Percentiles rank a stretch among this genome's conserved stretches.
Evolutionary conservation across 2,329 filamentous ascomycete species (phyloP).

Genomic region (Claviceps digitariae): DNA sequence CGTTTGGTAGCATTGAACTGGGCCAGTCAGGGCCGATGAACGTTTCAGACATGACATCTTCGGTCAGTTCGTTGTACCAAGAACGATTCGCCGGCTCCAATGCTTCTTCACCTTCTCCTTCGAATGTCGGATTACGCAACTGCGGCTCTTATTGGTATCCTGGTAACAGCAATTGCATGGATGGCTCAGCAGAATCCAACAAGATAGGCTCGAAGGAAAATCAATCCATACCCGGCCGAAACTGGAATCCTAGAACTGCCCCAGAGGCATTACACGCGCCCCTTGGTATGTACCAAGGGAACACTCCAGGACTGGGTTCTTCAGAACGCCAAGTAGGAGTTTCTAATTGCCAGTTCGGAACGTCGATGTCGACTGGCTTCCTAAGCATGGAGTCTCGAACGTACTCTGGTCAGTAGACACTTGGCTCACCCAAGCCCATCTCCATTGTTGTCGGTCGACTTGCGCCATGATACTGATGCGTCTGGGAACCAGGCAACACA

Average conservation of each 20-base stretch:
- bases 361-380: constrained; percentile 20
- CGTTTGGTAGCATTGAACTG: constrained; percentile 54
- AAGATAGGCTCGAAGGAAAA: neutral
- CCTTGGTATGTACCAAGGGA: neutral
- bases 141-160: constrained; percentile 3
- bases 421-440: neutral
- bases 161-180: neutral
- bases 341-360: constrained; percentile 19
- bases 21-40: constrained; percentile 37
- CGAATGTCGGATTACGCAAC: constrained; percentile 18
- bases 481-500: neutral
- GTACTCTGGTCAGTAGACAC: constrained; percentile 33
- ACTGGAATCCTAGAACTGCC: constrained; percentile 2
- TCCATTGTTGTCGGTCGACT: neutral
- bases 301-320: constrained; percentile 24
- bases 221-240: neutral
- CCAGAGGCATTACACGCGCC: neutral
- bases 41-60: constrained; percentile 42
- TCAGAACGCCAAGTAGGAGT: constrained; percentile 23
- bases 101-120: constrained; percentile 31
- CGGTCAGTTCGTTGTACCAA: constrained; percentile 38
- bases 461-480: neutral
- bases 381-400: constrained; percentile 36
- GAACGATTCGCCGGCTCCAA: constrained; percentile 44
- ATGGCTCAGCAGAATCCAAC: neutral